A percentile compares a stretch with the other conserved stretches of the same genome.
phyloP scores from a whole-genome alignment of 768 basidiomycete genomes.

The Piloderma croceum region DNA sequence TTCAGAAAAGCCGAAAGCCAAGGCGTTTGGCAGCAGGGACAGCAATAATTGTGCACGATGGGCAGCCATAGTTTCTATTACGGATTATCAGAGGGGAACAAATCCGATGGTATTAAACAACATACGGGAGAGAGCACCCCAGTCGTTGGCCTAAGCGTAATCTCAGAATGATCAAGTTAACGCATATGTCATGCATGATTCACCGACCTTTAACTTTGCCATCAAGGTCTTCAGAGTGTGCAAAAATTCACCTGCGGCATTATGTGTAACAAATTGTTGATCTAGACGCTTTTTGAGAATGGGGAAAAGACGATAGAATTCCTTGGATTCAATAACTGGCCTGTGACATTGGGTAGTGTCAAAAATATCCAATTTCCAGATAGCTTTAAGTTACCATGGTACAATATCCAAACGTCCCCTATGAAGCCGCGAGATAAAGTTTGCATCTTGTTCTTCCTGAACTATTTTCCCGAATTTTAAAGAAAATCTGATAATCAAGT shows the following conservation, averaged over 20 bases:
- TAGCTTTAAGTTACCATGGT: too few relatives aligned
- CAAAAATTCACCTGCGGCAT: conserved; percentile 48
- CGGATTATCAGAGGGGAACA: not conserved
- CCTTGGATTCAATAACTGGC: conserved; percentile 59
- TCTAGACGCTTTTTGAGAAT: conserved; percentile 43
- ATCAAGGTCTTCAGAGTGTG: conserved; percentile 56
- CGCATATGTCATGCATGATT: not conserved
- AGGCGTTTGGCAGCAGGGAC: conserved; percentile 39
- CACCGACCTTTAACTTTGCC: conserved; percentile 57
- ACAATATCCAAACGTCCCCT: conserved; percentile 50
- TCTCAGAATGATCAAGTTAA: not conserved
- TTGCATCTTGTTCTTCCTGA: conserved; percentile 51
- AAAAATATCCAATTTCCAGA: too few relatives aligned
- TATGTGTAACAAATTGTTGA: conserved; percentile 43
- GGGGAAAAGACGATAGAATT: conserved; percentile 54
- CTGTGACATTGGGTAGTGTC: too few relatives aligned
- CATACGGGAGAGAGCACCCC: conserved; percentile 60
- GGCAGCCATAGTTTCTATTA: conserved; percentile 41
- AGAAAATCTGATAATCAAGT: too few relatives aligned
- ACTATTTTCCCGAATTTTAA: too few relatives aligned
- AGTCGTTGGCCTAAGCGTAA: conserved; percentile 48
- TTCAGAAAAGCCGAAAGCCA: conserved; percentile 43
- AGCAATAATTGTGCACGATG: conserved; percentile 43
- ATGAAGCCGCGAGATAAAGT: conserved; percentile 59
- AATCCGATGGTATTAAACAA: not conserved